Percentiles rank a stretch among this genome's conserved stretches.
Conservation (phyloP, 176 grass and related monocot genomes). For the Avena insularis region DNA sequence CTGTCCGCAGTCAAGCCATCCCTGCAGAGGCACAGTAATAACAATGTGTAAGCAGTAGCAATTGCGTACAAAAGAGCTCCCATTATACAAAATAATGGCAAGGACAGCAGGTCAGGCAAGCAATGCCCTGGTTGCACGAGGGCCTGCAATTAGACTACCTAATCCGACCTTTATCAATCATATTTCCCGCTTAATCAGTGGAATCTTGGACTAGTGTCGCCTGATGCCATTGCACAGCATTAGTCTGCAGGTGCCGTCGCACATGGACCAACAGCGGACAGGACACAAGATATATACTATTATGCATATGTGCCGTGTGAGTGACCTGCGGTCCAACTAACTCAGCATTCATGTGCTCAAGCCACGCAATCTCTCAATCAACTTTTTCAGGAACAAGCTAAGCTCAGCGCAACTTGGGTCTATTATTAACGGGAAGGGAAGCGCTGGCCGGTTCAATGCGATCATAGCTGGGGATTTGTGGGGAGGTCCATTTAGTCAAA, state of each 20-base stretch:
- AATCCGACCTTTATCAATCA: conserved; percentile 19
- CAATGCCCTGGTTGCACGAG: neutral
- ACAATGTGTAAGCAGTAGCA: neutral
- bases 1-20: neutral
- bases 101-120: conserved; percentile 29
- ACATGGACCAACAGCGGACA: neutral
- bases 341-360: conserved; percentile 38
- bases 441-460: neutral
- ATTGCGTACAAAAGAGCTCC: neutral
- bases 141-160: conserved; percentile 3
- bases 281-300: neutral
- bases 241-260: neutral
- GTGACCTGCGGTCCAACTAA: conserved; percentile 25
- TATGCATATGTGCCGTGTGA: neutral
- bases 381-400: conserved; percentile 33
- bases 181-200: neutral
- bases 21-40: neutral
- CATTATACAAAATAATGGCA: conserved; percentile 29
- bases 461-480: neutral
- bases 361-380: conserved; percentile 8
- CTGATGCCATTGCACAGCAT: neutral
- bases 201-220: conserved; percentile 44
- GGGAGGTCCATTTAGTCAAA: conserved; percentile 9
- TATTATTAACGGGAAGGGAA: neutral
- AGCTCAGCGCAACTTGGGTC: conserved; percentile 17